A percentile compares a stretch with the other conserved stretches of the same genome.
Conservation (phyloP, 352 stramenopile species). For the Pythium dissimile region DNA sequence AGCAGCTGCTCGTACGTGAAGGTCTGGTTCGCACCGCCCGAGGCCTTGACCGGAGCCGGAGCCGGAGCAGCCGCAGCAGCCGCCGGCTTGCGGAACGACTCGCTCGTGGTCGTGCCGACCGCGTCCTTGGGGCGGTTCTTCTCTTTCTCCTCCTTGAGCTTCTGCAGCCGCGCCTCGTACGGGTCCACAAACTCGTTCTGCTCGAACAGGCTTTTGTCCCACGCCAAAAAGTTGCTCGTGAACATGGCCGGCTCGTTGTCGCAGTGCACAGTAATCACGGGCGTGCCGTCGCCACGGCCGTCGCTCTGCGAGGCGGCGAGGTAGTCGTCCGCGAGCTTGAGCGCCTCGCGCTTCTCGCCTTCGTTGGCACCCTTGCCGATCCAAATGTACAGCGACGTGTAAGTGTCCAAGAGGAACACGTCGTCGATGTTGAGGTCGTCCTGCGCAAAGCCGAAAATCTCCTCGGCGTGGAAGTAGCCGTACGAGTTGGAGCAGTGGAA, state of each 20-base stretch:
- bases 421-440: slow-evolving; percentile 90
- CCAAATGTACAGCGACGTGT: slow-evolving; percentile 90
- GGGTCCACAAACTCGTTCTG: slow-evolving; percentile 88
- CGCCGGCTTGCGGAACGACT: slow-evolving; percentile 27
- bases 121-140: slow-evolving; percentile 62
- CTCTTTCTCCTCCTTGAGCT: slow-evolving; percentile 76
- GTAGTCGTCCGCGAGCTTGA: slow-evolving; percentile 72
- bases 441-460: slow-evolving; percentile 88
- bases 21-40: slow-evolving; percentile 31
- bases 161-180: slow-evolving; percentile 81
- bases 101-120: slow-evolving; percentile 51
- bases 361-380: slow-evolving; percentile 79
- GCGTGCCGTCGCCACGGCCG: slow-evolving; percentile 74
- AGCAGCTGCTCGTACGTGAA: slow-evolving; percentile 69
- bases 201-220: slow-evolving; percentile 79
- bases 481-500: slow-evolving; percentile 91
- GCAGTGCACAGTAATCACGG: slow-evolving; percentile 79
- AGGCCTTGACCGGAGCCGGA: slow-evolving; percentile 16
- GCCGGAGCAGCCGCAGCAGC: slow-evolving; percentile 4
- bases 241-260: slow-evolving; percentile 87
- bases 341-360: slow-evolving; percentile 60
- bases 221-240: slow-evolving; percentile 89
- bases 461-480: slow-evolving; percentile 82
- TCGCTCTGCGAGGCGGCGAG: slow-evolving; percentile 70
- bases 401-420: slow-evolving; percentile 91